Percentiles rank a stretch among this genome's conserved stretches.
phyloP scores from a whole-genome alignment of 75 land plant species.

The Chamaecyparis obtusa region DNA sequence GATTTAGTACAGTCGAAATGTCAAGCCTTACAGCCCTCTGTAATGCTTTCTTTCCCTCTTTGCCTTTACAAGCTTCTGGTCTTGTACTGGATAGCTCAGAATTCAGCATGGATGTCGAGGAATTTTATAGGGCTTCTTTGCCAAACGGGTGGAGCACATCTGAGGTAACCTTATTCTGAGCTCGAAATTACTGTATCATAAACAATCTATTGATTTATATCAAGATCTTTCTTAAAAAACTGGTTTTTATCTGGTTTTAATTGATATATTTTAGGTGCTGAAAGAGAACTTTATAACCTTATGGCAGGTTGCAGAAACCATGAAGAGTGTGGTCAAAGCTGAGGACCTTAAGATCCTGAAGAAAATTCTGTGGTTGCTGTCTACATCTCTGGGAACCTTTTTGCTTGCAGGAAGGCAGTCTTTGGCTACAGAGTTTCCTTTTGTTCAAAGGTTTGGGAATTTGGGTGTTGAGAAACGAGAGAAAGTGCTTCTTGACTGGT shows the following conservation, averaged over 20 bases:
- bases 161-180: conserved; percentile 4
- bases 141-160: neutral
- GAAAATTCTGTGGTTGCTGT: conserved; percentile 15
- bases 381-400: conserved; percentile 13
- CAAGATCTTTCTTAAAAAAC: no score
- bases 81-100: neutral
- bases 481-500: conserved; percentile 14
- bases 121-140: conserved; percentile 1
- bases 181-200: no score
- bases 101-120: neutral
- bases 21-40: conserved; percentile 8
- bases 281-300: neutral
- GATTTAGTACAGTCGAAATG: neutral
- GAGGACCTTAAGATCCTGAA: neutral
- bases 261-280: neutral
- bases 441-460: neutral
- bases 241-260: no score
- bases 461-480: conserved; percentile 4
- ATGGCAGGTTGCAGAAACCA: neutral
- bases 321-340: neutral
- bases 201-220: no score
- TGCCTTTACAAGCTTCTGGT: neutral
- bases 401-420: conserved; percentile 7
- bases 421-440: neutral
- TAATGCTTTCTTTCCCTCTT: neutral